Evolutionary conservation across 257 asterid genomes (phyloP).

Genomic region (Gynochthodes officinalis): DNA sequence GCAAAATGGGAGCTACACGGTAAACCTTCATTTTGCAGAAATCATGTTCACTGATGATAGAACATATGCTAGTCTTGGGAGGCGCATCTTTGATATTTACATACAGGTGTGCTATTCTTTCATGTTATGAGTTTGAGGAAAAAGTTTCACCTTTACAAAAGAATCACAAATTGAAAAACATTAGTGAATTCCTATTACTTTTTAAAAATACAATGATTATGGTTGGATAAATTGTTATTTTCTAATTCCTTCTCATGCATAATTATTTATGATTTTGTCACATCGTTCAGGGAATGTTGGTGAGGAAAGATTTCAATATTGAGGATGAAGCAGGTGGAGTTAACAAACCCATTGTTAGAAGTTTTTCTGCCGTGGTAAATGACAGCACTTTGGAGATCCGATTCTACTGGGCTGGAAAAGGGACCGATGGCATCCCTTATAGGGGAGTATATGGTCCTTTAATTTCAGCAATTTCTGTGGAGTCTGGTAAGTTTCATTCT

Average conservation of each 20-base stretch:
- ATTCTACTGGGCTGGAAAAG: slow-evolving; percentile 87
- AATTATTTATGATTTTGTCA: not conserved
- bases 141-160: not conserved
- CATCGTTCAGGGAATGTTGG: slow-evolving; percentile 48
- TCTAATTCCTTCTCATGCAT: not conserved
- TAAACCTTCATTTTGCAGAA: slow-evolving; percentile 74
- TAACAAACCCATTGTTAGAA: slow-evolving; percentile 36
- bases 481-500: slow-evolving; percentile 39
- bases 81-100: slow-evolving; percentile 67
- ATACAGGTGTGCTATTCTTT: slow-evolving; percentile 49
- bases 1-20: slow-evolving; percentile 56
- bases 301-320: slow-evolving; percentile 69
- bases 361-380: slow-evolving; percentile 48
- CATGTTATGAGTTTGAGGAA: not conserved
- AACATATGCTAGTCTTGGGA: slow-evolving; percentile 56
- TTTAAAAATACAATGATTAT: not conserved
- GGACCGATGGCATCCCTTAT: slow-evolving; percentile 56
- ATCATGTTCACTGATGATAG: slow-evolving; percentile 49
- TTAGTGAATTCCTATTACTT: not conserved
- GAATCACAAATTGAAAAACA: not conserved
- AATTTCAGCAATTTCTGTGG: slow-evolving; percentile 79
- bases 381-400: slow-evolving; percentile 61
- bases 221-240: not conserved
- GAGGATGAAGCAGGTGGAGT: slow-evolving; percentile 75
- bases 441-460: slow-evolving; percentile 90